A percentile compares a stretch with the other conserved stretches of the same genome.
Evolutionary conservation across 1,139 yeast genomes (phyloP).

Genomic region (Debaryomyces fabryi): DNA sequence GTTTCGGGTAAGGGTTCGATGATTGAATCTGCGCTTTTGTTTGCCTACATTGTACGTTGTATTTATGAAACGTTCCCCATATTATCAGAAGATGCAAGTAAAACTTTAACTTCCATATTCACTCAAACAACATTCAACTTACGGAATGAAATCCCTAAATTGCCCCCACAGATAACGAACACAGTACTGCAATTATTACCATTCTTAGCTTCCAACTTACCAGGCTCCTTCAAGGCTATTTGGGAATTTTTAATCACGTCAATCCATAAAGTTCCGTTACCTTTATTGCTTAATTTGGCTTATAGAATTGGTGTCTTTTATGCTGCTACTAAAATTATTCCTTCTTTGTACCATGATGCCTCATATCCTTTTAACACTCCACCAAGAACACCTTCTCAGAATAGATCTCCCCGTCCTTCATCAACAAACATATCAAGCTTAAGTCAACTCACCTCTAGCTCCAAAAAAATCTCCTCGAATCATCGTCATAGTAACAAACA

Average conservation of each 20-base stretch:
- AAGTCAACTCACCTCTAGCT: conserved; percentile 1
- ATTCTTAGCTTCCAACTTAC: conserved; percentile 54
- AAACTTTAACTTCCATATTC: conserved; percentile 40
- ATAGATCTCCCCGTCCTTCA: conserved; percentile 23
- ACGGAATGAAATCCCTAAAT: conserved; percentile 41
- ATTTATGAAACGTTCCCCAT: conserved; percentile 89
- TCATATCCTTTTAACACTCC: conserved; percentile 40
- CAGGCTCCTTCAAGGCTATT: conserved; percentile 63
- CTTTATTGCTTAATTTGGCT: conserved; percentile 77
- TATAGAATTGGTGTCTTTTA: conserved; percentile 86
- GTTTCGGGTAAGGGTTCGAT: conserved; percentile 84
- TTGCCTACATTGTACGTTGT: conserved; percentile 90
- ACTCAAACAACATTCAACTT: conserved; percentile 42
- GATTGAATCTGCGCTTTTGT: conserved; percentile 79
- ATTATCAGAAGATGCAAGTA: conserved; percentile 56
- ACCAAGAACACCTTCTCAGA: conserved; percentile 30
- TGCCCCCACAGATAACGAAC: conserved; percentile 44
- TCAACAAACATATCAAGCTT: conserved; percentile 12
- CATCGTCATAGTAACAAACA: not conserved
- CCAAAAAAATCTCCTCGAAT: conserved; percentile 2
- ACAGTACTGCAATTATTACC: conserved; percentile 48
- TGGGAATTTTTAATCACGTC: conserved; percentile 73
- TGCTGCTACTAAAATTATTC: conserved; percentile 92
- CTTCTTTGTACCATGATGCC: conserved; percentile 59
- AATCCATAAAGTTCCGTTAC: conserved; percentile 74